These are phyloP conservation scores for Pseudogymnoascus sp. DNA, from an alignment of 2,329 filamentous ascomycete species.

Conservation along the genomic window DNA sequence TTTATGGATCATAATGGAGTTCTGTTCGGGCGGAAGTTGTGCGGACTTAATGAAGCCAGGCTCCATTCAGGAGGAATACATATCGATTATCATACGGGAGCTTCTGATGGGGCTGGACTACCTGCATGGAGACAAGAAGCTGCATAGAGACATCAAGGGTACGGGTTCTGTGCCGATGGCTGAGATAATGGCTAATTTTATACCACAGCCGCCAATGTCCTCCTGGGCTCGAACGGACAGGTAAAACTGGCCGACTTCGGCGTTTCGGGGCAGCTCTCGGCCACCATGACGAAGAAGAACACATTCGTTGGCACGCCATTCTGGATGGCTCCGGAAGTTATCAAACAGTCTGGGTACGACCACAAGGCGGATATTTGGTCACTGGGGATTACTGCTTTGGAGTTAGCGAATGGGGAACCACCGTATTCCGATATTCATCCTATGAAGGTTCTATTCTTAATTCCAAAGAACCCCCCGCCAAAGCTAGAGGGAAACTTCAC, in stretches of 20 bases:
- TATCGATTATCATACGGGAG: slow-evolving; percentile 89
- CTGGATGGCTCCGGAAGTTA: slow-evolving; percentile 99
- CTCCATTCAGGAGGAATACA: slow-evolving; percentile 85
- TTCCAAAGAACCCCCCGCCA: slow-evolving; percentile 88
- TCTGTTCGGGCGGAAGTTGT: slow-evolving; percentile 92
- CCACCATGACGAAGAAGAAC: slow-evolving; percentile 99
- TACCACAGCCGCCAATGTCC: slow-evolving; percentile 72
- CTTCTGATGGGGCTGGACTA: slow-evolving; percentile 86
- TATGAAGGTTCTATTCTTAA: slow-evolving; percentile 96
- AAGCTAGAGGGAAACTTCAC: slow-evolving; percentile 73
- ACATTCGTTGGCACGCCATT: slow-evolving; percentile 97
- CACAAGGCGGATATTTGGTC: slow-evolving; percentile 99
- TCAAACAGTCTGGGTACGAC: slow-evolving; percentile 96
- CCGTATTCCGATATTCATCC: slow-evolving; percentile 95
- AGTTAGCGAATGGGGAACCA: slow-evolving; percentile 84
- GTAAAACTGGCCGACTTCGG: slow-evolving; percentile 97
- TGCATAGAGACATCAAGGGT: slow-evolving; percentile 96
- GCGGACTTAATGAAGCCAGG: slow-evolving; percentile 94
- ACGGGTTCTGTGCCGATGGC: slow-evolving; percentile 20
- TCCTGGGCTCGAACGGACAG: slow-evolving; percentile 82
- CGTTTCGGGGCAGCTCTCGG: slow-evolving; percentile 89
- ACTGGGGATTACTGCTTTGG: slow-evolving; percentile 85
- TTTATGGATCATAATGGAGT: slow-evolving; percentile 99
- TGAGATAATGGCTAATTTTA: slow-evolving; percentile 10
- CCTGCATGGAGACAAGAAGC: slow-evolving; percentile 87